Conservation (phyloP, 169 alveolate species). For the Plasmodium coatneyi region DNA sequence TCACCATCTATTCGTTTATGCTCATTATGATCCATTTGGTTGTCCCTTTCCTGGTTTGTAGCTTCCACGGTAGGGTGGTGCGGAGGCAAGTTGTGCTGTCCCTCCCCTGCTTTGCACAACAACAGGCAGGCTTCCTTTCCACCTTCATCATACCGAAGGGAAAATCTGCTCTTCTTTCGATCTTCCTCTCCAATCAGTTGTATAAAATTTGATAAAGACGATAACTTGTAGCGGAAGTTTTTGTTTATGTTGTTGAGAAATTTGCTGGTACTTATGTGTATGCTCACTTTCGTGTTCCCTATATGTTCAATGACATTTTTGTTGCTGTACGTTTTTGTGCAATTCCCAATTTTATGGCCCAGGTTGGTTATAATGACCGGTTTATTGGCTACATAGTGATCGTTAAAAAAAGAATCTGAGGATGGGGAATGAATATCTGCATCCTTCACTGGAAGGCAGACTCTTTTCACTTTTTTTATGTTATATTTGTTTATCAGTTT, state of each 20-base stretch:
- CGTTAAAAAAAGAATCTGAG: conserved; percentile 14
- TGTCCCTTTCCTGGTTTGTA: background rate
- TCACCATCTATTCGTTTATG: background rate
- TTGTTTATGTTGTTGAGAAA: conserved; percentile 57
- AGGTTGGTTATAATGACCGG: conserved; percentile 55
- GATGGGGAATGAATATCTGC: background rate
- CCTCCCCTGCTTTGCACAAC: background rate
- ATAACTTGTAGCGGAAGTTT: conserved; percentile 45
- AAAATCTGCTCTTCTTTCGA: conserved; percentile 42
- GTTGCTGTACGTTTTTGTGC: conserved; percentile 22
- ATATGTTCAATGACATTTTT: conserved; percentile 46
- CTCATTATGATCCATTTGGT: background rate
- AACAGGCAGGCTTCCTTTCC: background rate
- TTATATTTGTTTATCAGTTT: conserved; percentile 62
- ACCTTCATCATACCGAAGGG: conserved; percentile 15
- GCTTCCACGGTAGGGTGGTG: background rate
- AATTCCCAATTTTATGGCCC: conserved; percentile 59
- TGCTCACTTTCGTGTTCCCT: conserved; percentile 65
- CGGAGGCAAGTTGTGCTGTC: background rate
- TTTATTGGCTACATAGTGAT: conserved; percentile 41
- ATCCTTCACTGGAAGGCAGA: background rate
- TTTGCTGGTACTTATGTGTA: conserved; percentile 60
- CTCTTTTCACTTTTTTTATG: conserved; percentile 36
- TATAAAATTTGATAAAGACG: conserved; percentile 48
- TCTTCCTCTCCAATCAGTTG: conserved; percentile 44